Base-by-base conservation (phyloP, 2,329 filamentous ascomycete genomes). In the Fusarium acutatum region DNA sequence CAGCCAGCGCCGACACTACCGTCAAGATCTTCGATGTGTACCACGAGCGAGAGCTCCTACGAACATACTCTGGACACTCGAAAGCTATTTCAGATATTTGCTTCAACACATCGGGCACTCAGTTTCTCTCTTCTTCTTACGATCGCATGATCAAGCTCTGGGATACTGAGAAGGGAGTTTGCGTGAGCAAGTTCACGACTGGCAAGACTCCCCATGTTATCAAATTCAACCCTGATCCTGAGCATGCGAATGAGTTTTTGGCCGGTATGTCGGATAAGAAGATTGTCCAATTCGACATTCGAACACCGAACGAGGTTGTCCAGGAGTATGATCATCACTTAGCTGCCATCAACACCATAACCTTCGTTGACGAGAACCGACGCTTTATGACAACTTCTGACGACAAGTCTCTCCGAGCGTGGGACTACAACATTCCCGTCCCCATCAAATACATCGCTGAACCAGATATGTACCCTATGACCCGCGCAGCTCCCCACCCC, bases 251-350 rank as follows among this genome's bases (percentile, higher is more conserved):
- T 81, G 96, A 98, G 82, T 99, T 99, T 83, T 84, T 99, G 63
- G 95, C 95, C 3, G 96, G 96, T 78, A 97, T 98, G 94, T 96
- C 94, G 41, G 96, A 99, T 83, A 99, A 99, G 87, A 98, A 98
- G 86, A 99, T 99, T 76, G 89, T 99, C 46, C 96, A 99, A 80
- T 99, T 97, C 83, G 96, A 99, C 82, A 95, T 92, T 5, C 90
- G 97, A 34, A 91, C 92, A 12, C 84, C 87, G 69, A 90, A 90
- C 75, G 91, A 97, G 78, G 88, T 96, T 66, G 93, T 97, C 18
- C 97, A 99, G 80, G 96, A 98, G 85, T 99, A 99, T 84, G 96
- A 99, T 80, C 96, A 99, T 82, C 96, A 99, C 82, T 86, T 99
- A 71, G 96, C 95, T n/a, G 94, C 96, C 30, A 92, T 99, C 86